These are phyloP conservation scores for Nematodospora anomalae DNA, from an alignment of 1,139 yeast genomes.

Conservation along the genomic window DNA sequence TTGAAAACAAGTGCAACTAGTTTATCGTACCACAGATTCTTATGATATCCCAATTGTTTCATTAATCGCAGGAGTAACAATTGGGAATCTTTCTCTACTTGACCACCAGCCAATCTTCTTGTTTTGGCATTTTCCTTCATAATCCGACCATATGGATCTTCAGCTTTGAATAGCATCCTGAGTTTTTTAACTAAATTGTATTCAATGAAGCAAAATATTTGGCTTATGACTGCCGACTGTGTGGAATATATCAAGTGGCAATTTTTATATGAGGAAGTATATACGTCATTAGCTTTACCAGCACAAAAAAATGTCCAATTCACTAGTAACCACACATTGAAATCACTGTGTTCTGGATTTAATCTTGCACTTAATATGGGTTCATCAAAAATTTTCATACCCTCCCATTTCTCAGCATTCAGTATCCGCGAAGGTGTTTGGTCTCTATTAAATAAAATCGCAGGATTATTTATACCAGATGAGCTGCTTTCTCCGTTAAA, in stretches of 20 bases:
- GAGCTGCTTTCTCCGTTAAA: constrained; percentile 11
- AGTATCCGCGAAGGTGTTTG: constrained; percentile 1
- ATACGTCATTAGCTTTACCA: constrained; percentile 23
- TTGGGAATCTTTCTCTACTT: constrained; percentile 7
- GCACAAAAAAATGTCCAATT: constrained; percentile 41
- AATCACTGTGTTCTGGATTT: constrained; percentile 23
- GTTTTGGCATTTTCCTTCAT: not conserved
- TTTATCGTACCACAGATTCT: constrained; percentile 33
- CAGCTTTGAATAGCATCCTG: constrained; percentile 3
- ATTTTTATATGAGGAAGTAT: constrained; percentile 20
- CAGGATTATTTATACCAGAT: constrained; percentile 20
- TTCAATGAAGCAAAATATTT: constrained; percentile 25
- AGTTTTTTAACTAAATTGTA: constrained; percentile 19
- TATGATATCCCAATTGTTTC: constrained; percentile 20
- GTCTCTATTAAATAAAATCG: constrained; percentile 14
- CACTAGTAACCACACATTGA: constrained; percentile 32
- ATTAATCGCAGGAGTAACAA: constrained; percentile 17
- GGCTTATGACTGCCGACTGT: constrained; percentile 19
- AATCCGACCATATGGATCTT: constrained; percentile 8
- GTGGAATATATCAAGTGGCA: constrained; percentile 26
- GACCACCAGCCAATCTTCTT: constrained; percentile 5
- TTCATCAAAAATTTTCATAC: constrained; percentile 33
- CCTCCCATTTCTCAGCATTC: constrained; percentile 10
- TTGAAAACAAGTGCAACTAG: constrained; percentile 29
- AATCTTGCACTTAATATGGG: constrained; percentile 24